Percentiles rank a stretch among this genome's conserved stretches.
Evolutionary conservation across 164 flowering plant genomes (phyloP).

Genomic region (Cinnamomum chago): DNA sequence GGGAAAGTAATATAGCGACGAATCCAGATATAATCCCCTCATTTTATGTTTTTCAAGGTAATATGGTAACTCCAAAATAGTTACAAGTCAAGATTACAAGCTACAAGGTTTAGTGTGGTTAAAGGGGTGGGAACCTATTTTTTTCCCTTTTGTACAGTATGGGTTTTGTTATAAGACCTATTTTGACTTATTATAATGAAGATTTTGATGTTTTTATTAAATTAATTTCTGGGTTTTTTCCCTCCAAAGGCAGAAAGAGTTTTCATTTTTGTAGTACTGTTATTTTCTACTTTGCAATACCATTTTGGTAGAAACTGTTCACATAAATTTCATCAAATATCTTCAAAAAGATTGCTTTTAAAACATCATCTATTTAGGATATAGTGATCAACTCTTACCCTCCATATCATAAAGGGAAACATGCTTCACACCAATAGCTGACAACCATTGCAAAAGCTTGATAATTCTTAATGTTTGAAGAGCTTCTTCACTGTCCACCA

Average conservation of each 20-base stretch:
- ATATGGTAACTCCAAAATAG: too few relatives aligned
- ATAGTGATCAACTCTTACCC: constrained; percentile 39
- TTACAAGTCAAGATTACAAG: too few relatives aligned
- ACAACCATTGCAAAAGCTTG: constrained; percentile 64
- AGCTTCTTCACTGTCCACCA: constrained; percentile 86
- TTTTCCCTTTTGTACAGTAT: too few relatives aligned
- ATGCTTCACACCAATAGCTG: constrained; percentile 53
- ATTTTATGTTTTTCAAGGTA: neutral
- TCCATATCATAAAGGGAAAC: constrained; percentile 76
- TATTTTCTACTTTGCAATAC: neutral
- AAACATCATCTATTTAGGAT: neutral
- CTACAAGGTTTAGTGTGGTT: too few relatives aligned
- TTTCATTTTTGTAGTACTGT: neutral
- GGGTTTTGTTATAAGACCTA: too few relatives aligned
- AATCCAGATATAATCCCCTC: neutral
- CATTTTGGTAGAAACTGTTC: neutral
- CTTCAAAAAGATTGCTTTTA: neutral
- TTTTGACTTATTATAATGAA: neutral
- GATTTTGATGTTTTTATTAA: neutral
- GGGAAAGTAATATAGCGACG: neutral
- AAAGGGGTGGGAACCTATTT: too few relatives aligned
- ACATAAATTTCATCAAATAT: neutral
- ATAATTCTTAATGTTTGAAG: constrained; percentile 39
- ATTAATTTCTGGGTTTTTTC: too few relatives aligned
- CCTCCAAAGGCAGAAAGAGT: neutral